These are phyloP conservation scores for Metahyphopichia silvanorum DNA, from an alignment of 805 yeast species.

Conservation along the genomic window DNA sequence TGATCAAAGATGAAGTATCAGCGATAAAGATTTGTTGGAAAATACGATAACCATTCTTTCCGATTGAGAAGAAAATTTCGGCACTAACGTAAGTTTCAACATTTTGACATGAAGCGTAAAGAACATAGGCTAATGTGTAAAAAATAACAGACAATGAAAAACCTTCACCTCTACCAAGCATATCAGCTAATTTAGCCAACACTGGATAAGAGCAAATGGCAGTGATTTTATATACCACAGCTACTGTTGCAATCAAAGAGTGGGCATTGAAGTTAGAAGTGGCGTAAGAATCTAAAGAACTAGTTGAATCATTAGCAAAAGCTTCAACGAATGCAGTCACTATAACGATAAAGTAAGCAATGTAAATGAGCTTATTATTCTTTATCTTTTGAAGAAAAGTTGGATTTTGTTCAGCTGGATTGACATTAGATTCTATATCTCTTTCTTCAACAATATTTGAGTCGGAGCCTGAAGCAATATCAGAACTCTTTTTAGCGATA, in stretches of 20 bases:
- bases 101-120: conserved; percentile 32
- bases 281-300: conserved; percentile 23
- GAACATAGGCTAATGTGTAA: conserved; percentile 31
- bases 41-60: conserved; percentile 33
- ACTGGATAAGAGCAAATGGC: conserved; percentile 36
- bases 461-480: no score
- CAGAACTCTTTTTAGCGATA: no score
- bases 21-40: conserved; percentile 32
- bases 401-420: no score
- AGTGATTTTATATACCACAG: conserved; percentile 37
- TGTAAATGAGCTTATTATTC: conserved; percentile 14
- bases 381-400: conserved; percentile 4
- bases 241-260: conserved; percentile 36
- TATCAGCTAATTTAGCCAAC: conserved; percentile 39
- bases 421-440: no score
- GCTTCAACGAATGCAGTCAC: conserved; percentile 23
- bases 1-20: conserved; percentile 36
- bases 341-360: conserved; percentile 19
- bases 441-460: no score
- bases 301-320: conserved; percentile 21
- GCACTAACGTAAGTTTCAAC: conserved; percentile 34
- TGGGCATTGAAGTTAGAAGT: conserved; percentile 37
- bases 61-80: conserved; percentile 32
- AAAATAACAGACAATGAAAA: conserved; percentile 26
- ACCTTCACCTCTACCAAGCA: conserved; percentile 38